Conservation (phyloP, 1,139 yeast species). For the Saccharomyces hybrid region DNA sequence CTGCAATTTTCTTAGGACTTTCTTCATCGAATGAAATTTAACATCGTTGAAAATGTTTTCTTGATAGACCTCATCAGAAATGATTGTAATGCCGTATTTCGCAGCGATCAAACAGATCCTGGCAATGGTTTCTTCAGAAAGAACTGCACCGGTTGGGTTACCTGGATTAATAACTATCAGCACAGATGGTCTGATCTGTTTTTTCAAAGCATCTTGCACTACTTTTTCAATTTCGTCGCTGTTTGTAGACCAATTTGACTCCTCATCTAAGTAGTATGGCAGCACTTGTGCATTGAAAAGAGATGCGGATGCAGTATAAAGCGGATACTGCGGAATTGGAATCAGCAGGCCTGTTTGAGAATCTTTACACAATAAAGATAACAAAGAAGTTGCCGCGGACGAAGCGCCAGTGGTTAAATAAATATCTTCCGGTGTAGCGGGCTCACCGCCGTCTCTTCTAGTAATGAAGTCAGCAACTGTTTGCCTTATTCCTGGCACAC, state of each 20-base stretch:
- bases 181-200: conserved; percentile 63
- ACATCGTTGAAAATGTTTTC: conserved; percentile 69
- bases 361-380: conserved; percentile 61
- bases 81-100: conserved; percentile 69
- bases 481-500: conserved; percentile 61
- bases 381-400: conserved; percentile 73
- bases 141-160: conserved; percentile 89
- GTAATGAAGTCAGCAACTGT: conserved; percentile 75
- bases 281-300: conserved; percentile 72
- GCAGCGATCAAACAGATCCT: conserved; percentile 74
- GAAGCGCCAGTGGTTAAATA: conserved; percentile 92
- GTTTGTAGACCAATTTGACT: conserved; percentile 73
- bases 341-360: conserved; percentile 74
- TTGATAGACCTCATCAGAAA: conserved; percentile 98
- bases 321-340: conserved; percentile 96
- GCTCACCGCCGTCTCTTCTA: conserved; percentile 57
- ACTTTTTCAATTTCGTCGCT: conserved; percentile 54
- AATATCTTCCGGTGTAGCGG: conserved; percentile 61
- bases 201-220: conserved; percentile 42
- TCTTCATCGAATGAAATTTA: conserved; percentile 55
- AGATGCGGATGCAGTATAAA: conserved; percentile 86
- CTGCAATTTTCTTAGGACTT: conserved; percentile 56
- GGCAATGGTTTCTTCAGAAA: conserved; percentile 55
- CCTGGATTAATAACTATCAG: conserved; percentile 95
- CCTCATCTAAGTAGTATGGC: conserved; percentile 83